phyloP scores from a whole-genome alignment of 2,329 filamentous ascomycete genomes.

The Ophiostoma montium region DNA sequence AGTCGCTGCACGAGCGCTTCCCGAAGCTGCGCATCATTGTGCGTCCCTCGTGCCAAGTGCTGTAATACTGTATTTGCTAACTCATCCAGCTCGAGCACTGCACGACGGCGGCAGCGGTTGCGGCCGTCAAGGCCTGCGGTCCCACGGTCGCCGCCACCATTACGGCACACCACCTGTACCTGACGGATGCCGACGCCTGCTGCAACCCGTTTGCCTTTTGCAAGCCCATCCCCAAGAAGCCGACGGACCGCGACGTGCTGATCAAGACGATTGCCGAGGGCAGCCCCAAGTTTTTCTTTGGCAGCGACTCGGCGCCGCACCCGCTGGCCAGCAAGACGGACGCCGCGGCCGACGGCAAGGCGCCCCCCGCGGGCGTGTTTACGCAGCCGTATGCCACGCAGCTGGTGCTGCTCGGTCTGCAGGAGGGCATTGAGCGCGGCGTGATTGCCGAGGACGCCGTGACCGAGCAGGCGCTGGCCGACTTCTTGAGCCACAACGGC shows the following conservation, averaged over 20 bases:
- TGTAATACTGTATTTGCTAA: too few species aligned
- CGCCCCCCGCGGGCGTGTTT: constrained; percentile 62
- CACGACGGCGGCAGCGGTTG: constrained; percentile 68
- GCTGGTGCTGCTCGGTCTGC: constrained; percentile 45
- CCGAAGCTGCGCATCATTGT: constrained; percentile 55
- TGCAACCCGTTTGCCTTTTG: constrained; percentile 23
- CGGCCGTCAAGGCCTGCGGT: constrained; percentile 63
- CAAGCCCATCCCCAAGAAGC: constrained; percentile 65
- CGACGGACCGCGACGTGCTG: constrained; percentile 57
- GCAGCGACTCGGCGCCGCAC: constrained; percentile 62
- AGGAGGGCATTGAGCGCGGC: constrained; percentile 43
- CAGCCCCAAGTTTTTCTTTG: constrained; percentile 51
- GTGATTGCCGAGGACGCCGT: constrained; percentile 37
- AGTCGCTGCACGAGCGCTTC: constrained; percentile 58
- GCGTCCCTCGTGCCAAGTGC: too few species aligned
- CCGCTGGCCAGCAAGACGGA: constrained; percentile 43
- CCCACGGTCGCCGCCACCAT: constrained; percentile 67
- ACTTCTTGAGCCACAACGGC: constrained; percentile 39
- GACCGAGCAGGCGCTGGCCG: constrained; percentile 37
- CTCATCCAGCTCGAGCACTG: constrained; percentile 69
- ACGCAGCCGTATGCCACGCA: constrained; percentile 56
- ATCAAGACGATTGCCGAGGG: constrained; percentile 47
- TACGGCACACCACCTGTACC: constrained; percentile 72
- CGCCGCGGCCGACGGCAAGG: constrained; percentile 26
- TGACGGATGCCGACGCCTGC: constrained; percentile 24